phyloP scores from a whole-genome alignment of 768 basidiomycete species.

The Leucosporidium creatinivorum region DNA sequence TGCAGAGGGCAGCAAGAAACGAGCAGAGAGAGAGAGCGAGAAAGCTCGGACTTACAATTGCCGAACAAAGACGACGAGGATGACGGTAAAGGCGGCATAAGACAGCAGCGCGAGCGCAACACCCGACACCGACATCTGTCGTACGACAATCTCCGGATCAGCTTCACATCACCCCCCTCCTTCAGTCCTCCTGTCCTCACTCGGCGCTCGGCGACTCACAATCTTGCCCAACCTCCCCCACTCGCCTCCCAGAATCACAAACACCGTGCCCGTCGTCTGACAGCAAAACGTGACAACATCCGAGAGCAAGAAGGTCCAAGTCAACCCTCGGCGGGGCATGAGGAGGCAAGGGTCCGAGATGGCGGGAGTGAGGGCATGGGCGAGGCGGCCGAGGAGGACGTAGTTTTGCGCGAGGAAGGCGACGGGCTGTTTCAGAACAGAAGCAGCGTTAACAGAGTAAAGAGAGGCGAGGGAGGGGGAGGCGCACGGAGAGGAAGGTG shows the following conservation, averaged over 20 bases:
- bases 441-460: neutral
- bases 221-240: neutral
- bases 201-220: neutral
- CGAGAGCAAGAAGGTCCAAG: neutral
- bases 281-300: neutral
- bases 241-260: neutral
- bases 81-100: neutral
- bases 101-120: neutral
- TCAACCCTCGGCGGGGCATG: neutral
- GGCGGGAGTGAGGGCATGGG: neutral
- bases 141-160: too few species aligned
- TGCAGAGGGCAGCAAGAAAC: too few species aligned
- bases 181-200: too few species aligned
- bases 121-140: neutral
- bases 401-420: constrained; percentile 1
- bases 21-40: too few species aligned
- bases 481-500: neutral
- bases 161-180: too few species aligned
- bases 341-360: neutral
- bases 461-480: neutral
- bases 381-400: neutral
- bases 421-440: neutral
- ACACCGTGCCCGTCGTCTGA: neutral
- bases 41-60: neutral
- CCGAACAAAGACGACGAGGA: neutral